A percentile compares a stretch with the other conserved stretches of the same genome.
phyloP scores from a whole-genome alignment of 2,329 filamentous ascomycete genomes.

The Pseudofabraea citricarpa region DNA sequence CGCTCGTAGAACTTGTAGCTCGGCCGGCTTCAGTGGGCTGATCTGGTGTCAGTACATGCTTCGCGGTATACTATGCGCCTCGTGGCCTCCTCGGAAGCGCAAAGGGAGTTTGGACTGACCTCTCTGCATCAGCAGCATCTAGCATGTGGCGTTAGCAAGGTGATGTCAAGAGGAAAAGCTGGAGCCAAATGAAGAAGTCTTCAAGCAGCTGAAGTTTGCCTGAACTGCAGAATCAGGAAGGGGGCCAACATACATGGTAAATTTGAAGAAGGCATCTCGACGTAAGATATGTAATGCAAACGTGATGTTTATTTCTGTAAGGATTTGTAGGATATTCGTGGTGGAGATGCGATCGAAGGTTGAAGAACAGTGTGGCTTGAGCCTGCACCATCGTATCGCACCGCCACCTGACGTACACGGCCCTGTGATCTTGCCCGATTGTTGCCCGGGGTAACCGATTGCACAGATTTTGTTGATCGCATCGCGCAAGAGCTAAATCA shows the following conservation, averaged over 20 bases:
- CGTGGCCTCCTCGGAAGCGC: too few species aligned
- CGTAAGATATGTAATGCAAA: conserved; percentile 17
- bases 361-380: not conserved
- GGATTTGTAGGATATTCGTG: conserved; percentile 10
- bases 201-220: too few species aligned
- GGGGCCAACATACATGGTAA: conserved; percentile 31
- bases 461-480: too few species aligned
- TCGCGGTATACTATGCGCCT: too few species aligned
- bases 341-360: not conserved
- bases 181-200: conserved; percentile 18
- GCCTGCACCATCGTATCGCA: not conserved
- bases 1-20: conserved; percentile 85
- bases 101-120: conserved; percentile 48
- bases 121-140: conserved; percentile 98
- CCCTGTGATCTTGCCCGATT: not conserved
- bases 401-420: conserved; percentile 3
- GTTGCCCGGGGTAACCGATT: conserved; percentile 3
- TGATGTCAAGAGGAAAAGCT: conserved; percentile 19
- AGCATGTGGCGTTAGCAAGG: conserved; percentile 26
- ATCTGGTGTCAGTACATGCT: too few species aligned
- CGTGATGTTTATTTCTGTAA: conserved; percentile 5
- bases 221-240: too few species aligned
- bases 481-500: not conserved
- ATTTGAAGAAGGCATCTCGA: too few species aligned
- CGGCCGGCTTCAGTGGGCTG: conserved; percentile 83